phyloP scores from a whole-genome alignment of 2,329 filamentous ascomycete species.

The Ceratocystis lukuohia region DNA sequence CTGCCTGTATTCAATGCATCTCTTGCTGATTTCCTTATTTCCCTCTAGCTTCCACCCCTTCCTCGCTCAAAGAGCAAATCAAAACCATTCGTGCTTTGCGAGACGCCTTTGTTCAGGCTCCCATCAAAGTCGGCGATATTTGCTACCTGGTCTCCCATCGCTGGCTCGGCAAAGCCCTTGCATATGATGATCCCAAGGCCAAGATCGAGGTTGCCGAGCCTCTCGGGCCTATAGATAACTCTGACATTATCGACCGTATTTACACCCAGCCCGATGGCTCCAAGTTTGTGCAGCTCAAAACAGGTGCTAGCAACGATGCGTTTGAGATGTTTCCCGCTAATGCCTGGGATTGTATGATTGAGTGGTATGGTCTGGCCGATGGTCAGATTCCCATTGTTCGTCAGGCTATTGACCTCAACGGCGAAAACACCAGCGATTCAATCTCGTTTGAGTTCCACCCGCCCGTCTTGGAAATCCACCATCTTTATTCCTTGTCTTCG shows the following conservation, averaged over 20 bases:
- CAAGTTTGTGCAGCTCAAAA: slow-evolving; percentile 60
- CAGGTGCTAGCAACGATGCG: slow-evolving; percentile 53
- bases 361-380: slow-evolving; percentile 67
- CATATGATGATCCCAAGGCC: slow-evolving; percentile 45
- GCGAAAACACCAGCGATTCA: slow-evolving; percentile 32
- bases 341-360: slow-evolving; percentile 68
- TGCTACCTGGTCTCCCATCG: slow-evolving; percentile 65
- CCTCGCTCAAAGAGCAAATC: slow-evolving; percentile 48
- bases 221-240: slow-evolving; percentile 76
- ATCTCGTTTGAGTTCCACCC: slow-evolving; percentile 74
- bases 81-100: slow-evolving; percentile 53
- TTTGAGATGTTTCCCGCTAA: slow-evolving; percentile 65
- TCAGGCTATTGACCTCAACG: slow-evolving; percentile 62
- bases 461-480: slow-evolving; percentile 71
- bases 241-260: slow-evolving; percentile 57
- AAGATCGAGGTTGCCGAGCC: slow-evolving; percentile 45
- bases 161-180: slow-evolving; percentile 65
- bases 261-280: slow-evolving; percentile 37
- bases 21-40: not conserved
- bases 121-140: slow-evolving; percentile 55
- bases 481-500: slow-evolving; percentile 48
- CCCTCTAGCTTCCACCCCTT: slow-evolving; percentile 19
- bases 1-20: not conserved
- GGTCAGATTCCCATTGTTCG: slow-evolving; percentile 61
- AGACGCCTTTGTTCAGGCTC: slow-evolving; percentile 37